Base-by-base conservation (phyloP, 2,329 filamentous ascomycete genomes). In the Nothophaeocryptopus gaeumannii region DNA sequence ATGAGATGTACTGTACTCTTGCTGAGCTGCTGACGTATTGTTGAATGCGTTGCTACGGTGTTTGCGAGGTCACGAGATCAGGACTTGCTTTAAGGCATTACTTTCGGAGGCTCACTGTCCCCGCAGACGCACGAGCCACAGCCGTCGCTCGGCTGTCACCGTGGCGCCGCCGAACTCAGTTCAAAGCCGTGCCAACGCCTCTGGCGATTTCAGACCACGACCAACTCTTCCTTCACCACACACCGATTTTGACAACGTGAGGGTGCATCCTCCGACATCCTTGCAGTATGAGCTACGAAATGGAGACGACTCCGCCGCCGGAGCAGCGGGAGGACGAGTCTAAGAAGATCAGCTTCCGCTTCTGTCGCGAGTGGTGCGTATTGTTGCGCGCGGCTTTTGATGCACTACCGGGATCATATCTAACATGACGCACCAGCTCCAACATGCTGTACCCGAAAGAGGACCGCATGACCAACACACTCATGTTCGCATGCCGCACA, bases 371-470 rank as follows among this genome's bases (percentile, higher is more conserved):
- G 79, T 99, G 93, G 85, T 86, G 41, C 38, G 50, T 41, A 26
- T 37, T 46, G 14, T 37, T 16, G 34, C 32, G 3, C 31, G 37
- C 14, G 41, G 15, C 15, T 26, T 26, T 26, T 26, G 20, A 26
- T 26, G 20, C 20, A 3, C 20, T 26, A 26, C 10, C 20, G 15
- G 8, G n/a, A 44, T 33, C 33, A 47, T 10, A 35, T 20, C 50
- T 56, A 26, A 40, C 48, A 45, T 36, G 55, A 51, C 37, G 20
- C 26, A 33, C 61, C 61, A 88, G 85, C 76, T 96, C 91, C 64
- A 99, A 99, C 78, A 88, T 99, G 81, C 79, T 99, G 47, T 97
- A 97, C 68, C 93, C 93, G 43, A 93, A 95, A 74, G 95, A 99
- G 77, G 90, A 99, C 72, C 84, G 86, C 56, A 78, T 85, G 54